Conservation (phyloP, 768 basidiomycete genomes). For the Auriscalpium orientale region DNA sequence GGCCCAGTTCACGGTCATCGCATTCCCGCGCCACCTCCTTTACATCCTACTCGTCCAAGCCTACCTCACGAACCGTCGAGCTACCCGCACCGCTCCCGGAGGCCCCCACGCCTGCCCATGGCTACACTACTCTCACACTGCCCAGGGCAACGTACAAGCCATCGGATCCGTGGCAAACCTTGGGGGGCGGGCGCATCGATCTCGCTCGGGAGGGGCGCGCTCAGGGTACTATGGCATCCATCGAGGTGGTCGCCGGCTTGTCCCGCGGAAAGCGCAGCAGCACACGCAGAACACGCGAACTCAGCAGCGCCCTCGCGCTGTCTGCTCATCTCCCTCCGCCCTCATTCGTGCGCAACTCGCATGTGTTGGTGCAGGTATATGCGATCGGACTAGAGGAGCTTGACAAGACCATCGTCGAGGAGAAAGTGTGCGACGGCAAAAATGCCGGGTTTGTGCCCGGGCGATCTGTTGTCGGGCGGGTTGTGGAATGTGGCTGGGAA, state of each 20-base stretch:
- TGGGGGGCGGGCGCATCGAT: constrained; percentile 51
- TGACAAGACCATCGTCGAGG: constrained; percentile 61
- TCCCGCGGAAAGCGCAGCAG: neutral
- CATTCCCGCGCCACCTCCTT: constrained; percentile 6
- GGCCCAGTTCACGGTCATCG: constrained; percentile 2
- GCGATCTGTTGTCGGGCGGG: constrained; percentile 78
- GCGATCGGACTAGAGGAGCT: constrained; percentile 77
- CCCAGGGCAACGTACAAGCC: constrained; percentile 39
- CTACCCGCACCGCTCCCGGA: constrained; percentile 27
- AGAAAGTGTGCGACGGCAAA: constrained; percentile 21
- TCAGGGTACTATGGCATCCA: constrained; percentile 83
- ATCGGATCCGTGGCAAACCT: constrained; percentile 26
- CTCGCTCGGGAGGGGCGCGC: constrained; percentile 71
- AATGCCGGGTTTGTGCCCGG: constrained; percentile 72
- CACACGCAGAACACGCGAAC: neutral
- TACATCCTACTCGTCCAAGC: neutral
- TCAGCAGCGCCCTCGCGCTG: constrained; percentile 21
- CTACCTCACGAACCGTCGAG: constrained; percentile 18
- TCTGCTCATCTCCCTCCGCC: constrained; percentile 51
- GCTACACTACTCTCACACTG: constrained; percentile 36
- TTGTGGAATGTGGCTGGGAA: constrained; percentile 77
- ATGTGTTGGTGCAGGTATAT: constrained; percentile 83
- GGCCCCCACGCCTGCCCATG: constrained; percentile 14
- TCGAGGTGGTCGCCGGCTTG: constrained; percentile 63
- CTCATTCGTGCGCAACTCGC: constrained; percentile 53